These are phyloP conservation scores for Candida neerlandica DNA, from an alignment of 1,139 yeast genomes.

Conservation along the genomic window DNA sequence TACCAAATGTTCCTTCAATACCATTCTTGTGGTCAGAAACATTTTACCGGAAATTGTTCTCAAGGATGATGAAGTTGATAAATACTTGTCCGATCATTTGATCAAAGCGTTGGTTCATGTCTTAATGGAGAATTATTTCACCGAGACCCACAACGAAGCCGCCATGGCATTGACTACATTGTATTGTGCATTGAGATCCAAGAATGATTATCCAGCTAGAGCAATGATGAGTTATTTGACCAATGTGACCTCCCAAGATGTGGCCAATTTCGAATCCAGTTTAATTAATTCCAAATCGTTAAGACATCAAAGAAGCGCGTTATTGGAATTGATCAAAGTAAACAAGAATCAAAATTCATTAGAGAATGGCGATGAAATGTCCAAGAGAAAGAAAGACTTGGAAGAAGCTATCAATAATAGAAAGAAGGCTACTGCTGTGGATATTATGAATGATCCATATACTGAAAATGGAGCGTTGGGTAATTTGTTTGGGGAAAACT, in stretches of 20 bases:
- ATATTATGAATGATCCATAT: constrained; percentile 68
- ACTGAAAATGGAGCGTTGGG: constrained; percentile 63
- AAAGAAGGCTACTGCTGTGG: constrained; percentile 43
- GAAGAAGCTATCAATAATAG: constrained; percentile 45
- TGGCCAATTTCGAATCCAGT: constrained; percentile 59
- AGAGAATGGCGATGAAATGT: constrained; percentile 39
- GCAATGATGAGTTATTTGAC: constrained; percentile 48
- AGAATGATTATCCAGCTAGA: constrained; percentile 57
- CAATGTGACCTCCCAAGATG: constrained; percentile 44
- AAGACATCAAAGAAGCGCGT: constrained; percentile 73
- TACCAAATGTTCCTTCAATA: constrained; percentile 89
- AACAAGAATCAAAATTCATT: constrained; percentile 35
- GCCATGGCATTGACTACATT: constrained; percentile 82
- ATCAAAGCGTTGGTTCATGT: constrained; percentile 54
- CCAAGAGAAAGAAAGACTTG: constrained; percentile 52
- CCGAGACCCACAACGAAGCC: constrained; percentile 89
- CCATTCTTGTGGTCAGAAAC: constrained; percentile 77
- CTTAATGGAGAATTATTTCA: constrained; percentile 73
- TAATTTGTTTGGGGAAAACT: constrained; percentile 15
- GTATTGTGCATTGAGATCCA: constrained; percentile 71
- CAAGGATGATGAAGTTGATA: constrained; percentile 77
- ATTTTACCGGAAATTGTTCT: constrained; percentile 66
- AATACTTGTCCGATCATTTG: constrained; percentile 63
- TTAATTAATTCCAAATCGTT: constrained; percentile 63
- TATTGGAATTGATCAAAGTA: constrained; percentile 63